Evolutionary conservation across 345 rosid species (phyloP).

Genomic region (Moringa oleifera): DNA sequence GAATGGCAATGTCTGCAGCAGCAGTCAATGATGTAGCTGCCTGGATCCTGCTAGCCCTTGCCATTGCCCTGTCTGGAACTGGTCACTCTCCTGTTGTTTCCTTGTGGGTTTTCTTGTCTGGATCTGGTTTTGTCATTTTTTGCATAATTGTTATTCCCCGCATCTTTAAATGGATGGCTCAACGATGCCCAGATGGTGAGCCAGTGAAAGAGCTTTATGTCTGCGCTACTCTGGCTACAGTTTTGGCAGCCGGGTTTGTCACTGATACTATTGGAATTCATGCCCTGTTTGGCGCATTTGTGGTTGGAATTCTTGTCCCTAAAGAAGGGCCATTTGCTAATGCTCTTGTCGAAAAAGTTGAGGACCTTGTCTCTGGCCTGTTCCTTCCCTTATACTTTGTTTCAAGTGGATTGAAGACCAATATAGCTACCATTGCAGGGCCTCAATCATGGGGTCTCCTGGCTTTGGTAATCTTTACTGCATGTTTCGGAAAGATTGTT

Average conservation of each 20-base stretch:
- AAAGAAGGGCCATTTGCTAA: constrained; percentile 70
- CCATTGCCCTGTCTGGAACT: constrained; percentile 57
- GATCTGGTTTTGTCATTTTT: constrained; percentile 38
- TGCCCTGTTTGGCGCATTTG: constrained; percentile 76
- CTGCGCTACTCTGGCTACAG: constrained; percentile 50
- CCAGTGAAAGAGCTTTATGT: constrained; percentile 64
- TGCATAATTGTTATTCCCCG: constrained; percentile 37
- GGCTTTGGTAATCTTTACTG: constrained; percentile 51
- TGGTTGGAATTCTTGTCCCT: constrained; percentile 58
- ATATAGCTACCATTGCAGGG: constrained; percentile 53
- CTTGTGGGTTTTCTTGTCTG: constrained; percentile 66
- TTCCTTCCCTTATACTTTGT: constrained; percentile 74
- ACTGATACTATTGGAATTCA: constrained; percentile 77
- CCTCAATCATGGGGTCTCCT: constrained; percentile 70
- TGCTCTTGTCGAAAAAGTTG: constrained; percentile 65
- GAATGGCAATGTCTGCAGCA: constrained; percentile 75
- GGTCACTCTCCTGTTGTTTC: constrained; percentile 49
- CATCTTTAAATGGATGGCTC: constrained; percentile 48
- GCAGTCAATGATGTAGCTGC: constrained; percentile 78
- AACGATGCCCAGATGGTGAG: constrained; percentile 72
- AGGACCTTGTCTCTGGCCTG: constrained; percentile 75
- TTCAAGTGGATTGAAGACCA: constrained; percentile 78
- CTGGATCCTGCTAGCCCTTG: constrained; percentile 82
- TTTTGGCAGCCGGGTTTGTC: constrained; percentile 51
- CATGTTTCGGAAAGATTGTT: constrained; percentile 66